Evolutionary conservation across 495 filamentous ascomycete species (phyloP).

Genomic region (Penicillium malachiteum): DNA sequence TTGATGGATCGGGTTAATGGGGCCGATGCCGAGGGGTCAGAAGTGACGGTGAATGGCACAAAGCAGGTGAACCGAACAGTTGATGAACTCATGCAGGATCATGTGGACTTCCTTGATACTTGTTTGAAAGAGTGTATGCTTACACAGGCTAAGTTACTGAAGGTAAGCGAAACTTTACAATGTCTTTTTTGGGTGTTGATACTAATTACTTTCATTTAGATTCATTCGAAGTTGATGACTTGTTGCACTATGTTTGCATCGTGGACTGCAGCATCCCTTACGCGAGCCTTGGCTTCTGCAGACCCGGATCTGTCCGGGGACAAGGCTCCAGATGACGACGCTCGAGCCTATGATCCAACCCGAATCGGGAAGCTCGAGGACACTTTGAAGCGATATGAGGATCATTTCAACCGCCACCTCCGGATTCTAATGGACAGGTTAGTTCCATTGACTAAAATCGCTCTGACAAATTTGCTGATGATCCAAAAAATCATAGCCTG

Average conservation of each 20-base stretch:
- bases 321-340: constrained; percentile 32
- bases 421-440: constrained; percentile 85
- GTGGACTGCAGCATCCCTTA: constrained; percentile 72
- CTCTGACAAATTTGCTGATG: neutral
- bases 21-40: constrained; percentile 54
- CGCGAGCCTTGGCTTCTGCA: constrained; percentile 71
- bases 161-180: constrained; percentile 54
- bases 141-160: constrained; percentile 88
- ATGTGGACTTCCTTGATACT: constrained; percentile 96
- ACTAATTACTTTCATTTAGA: constrained; percentile 47
- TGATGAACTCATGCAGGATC: constrained; percentile 97
- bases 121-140: constrained; percentile 99
- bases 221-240: constrained; percentile 91
- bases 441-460: constrained; percentile 1
- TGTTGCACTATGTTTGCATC: constrained; percentile 90
- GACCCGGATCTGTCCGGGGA: constrained; percentile 68
- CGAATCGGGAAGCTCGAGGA: constrained; percentile 79
- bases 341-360: constrained; percentile 53
- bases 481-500: constrained; percentile 39
- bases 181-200: neutral
- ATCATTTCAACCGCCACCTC: constrained; percentile 85
- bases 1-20: constrained; percentile 81
- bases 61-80: constrained; percentile 75
- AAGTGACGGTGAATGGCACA: constrained; percentile 44
- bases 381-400: constrained; percentile 81